These are phyloP conservation scores for Nemania serpens DNA, from an alignment of 2,329 filamentous ascomycete genomes.

Conservation along the genomic window DNA sequence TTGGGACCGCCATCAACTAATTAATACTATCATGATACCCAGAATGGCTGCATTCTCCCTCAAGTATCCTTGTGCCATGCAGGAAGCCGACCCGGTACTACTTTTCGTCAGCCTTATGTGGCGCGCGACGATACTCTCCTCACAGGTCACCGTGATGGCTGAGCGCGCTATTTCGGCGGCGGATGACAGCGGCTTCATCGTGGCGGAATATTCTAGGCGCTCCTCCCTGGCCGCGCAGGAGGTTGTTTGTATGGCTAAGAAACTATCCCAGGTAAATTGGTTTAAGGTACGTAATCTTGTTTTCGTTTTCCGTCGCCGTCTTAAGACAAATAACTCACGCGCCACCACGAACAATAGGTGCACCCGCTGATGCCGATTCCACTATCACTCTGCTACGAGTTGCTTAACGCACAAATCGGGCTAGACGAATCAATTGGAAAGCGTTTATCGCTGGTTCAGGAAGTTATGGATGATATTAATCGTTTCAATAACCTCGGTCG, in stretches of 20 bases:
- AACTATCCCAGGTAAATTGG: constrained; percentile 15
- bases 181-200: constrained; percentile 9
- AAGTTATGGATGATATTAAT: constrained; percentile 14
- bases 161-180: constrained; percentile 1
- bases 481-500: constrained; percentile 15
- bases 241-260: constrained; percentile 10
- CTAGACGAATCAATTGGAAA: constrained; percentile 10
- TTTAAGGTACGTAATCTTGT: constrained; percentile 7
- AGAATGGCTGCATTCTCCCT: constrained; percentile 15
- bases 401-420: constrained; percentile 7
- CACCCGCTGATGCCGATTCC: constrained; percentile 17
- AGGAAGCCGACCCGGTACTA: constrained; percentile 14
- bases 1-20: constrained; percentile 12
- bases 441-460: neutral
- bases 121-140: constrained; percentile 12
- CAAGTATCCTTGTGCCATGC: constrained; percentile 3
- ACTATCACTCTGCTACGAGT: constrained; percentile 12
- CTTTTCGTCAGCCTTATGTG: constrained; percentile 13
- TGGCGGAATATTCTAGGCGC: constrained; percentile 8
- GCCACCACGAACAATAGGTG: neutral
- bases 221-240: constrained; percentile 16
- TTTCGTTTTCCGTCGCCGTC: too few relatives aligned
- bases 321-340: neutral
- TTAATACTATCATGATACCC: constrained; percentile 10
- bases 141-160: constrained; percentile 5